A percentile compares a stretch with the other conserved stretches of the same genome.
These are phyloP conservation scores for Salix suchowensis DNA, from an alignment of 345 rosid species.

Conservation along the genomic window DNA sequence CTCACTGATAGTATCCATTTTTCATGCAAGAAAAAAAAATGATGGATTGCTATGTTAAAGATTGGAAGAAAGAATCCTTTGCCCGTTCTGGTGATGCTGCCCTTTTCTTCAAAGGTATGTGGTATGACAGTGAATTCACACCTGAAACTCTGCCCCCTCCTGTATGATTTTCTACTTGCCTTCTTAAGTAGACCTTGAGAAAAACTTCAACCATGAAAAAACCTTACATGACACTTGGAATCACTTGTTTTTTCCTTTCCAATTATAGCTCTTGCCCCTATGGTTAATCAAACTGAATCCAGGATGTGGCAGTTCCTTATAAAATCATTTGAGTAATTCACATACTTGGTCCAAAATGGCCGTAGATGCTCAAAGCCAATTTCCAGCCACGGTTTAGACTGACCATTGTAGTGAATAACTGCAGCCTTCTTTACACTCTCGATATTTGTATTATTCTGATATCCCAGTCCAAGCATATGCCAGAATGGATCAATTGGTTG, in stretches of 20 bases:
- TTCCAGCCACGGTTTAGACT: conserved; percentile 94
- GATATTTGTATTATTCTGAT: conserved; percentile 66
- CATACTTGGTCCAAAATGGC: conserved; percentile 93
- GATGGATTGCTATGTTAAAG: conserved; percentile 41
- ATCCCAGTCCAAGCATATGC: conserved; percentile 99
- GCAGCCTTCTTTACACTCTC: conserved; percentile 75
- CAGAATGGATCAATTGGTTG: conserved; percentile 81
- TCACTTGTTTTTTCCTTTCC: conserved; percentile 24
- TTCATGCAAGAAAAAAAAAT: conserved; percentile 32
- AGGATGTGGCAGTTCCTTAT: conserved; percentile 87
- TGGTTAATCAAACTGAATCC: conserved; percentile 49
- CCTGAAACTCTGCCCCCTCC: conserved; percentile 16
- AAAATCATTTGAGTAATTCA: conserved; percentile 86
- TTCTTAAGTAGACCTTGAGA: conserved; percentile 17
- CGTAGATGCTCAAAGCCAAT: conserved; percentile 95
- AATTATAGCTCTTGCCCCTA: conserved; percentile 28
- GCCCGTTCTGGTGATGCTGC: conserved; percentile 28
- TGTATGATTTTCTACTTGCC: conserved; percentile 25
- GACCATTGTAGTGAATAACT: conserved; percentile 94
- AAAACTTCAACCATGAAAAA: conserved; percentile 23
- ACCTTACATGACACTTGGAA: conserved; percentile 13
- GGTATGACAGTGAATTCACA: conserved; percentile 21
- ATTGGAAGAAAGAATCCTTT: conserved; percentile 41
- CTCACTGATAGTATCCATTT: conserved; percentile 30
- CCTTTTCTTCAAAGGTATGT: conserved; percentile 10